These are phyloP conservation scores for Juncus inflexus DNA, from an alignment of 176 grass and related monocot genomes.

Conservation along the genomic window DNA sequence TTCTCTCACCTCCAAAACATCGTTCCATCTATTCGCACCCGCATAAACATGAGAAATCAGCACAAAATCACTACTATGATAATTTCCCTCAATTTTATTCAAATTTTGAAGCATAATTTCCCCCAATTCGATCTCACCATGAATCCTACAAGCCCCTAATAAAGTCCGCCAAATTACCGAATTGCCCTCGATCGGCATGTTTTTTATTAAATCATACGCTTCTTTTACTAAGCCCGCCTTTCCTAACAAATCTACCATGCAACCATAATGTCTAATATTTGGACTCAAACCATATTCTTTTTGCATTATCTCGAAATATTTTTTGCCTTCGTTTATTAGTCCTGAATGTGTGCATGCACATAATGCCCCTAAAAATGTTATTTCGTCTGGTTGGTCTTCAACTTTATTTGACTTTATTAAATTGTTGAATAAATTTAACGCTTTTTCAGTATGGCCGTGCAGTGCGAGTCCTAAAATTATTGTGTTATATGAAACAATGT, in stretches of 20 bases:
- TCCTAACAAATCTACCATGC: slow-evolving; percentile 67
- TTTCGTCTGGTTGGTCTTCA: slow-evolving; percentile 35
- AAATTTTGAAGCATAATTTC: slow-evolving; percentile 35
- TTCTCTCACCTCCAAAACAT: slow-evolving; percentile 39
- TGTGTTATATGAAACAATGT: slow-evolving; percentile 61
- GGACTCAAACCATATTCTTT: slow-evolving; percentile 46
- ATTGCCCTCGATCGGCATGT: slow-evolving; percentile 47
- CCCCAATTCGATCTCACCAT: slow-evolving; percentile 51
- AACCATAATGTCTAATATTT: slow-evolving; percentile 56
- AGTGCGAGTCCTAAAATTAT: slow-evolving; percentile 58
- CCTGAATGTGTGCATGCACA: slow-evolving; percentile 41
- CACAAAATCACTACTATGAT: slow-evolving; percentile 49
- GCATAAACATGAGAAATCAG: slow-evolving; percentile 60
- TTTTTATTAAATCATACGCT: slow-evolving; percentile 43
- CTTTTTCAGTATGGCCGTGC: slow-evolving; percentile 42
- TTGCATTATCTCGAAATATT: slow-evolving; percentile 58
- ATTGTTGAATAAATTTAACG: slow-evolving; percentile 41
- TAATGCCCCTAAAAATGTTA: slow-evolving; percentile 50
- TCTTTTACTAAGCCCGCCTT: slow-evolving; percentile 32
- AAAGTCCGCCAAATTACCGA: slow-evolving; percentile 44
- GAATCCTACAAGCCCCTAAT: slow-evolving; percentile 46
- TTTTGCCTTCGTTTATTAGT: slow-evolving; percentile 33
- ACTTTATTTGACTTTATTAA: slow-evolving; percentile 18
- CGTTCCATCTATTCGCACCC: slow-evolving; percentile 28
- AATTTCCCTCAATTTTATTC: slow-evolving; percentile 33